Evolutionary conservation across 148 eudicot species (phyloP).

Genomic region (Silene uniflora): DNA sequence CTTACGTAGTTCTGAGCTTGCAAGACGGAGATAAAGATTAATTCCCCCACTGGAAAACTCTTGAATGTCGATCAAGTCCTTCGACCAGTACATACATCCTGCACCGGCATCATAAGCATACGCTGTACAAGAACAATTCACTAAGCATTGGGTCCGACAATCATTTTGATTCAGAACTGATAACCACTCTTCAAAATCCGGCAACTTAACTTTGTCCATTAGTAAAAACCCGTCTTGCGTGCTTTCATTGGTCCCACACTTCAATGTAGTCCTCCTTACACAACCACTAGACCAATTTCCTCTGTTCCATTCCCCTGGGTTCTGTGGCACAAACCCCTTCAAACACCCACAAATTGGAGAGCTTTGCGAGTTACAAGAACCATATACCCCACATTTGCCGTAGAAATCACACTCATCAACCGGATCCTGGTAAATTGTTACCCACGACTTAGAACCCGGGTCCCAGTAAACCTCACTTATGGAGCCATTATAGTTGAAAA

Average conservation of each 20-base stretch:
- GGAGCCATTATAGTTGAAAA: constrained; percentile 22
- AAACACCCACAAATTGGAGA: constrained; percentile 50
- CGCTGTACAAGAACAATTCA: constrained; percentile 8
- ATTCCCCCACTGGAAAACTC: constrained; percentile 3
- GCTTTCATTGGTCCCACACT: constrained; percentile 26
- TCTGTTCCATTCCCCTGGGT: constrained; percentile 35
- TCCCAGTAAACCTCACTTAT: constrained; percentile 17
- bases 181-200: constrained; percentile 21
- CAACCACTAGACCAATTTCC: constrained; percentile 56
- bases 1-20: constrained; percentile 12
- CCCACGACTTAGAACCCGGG: not conserved
- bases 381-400: constrained; percentile 55
- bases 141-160: constrained; percentile 28
- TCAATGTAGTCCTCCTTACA: constrained; percentile 30
- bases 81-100: constrained; percentile 11
- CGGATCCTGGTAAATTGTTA: constrained; percentile 7
- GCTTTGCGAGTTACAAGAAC: constrained; percentile 37
- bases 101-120: constrained; percentile 14
- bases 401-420: constrained; percentile 38
- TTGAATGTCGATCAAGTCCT: constrained; percentile 7
- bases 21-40: constrained; percentile 8
- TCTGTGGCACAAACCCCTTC: constrained; percentile 44
- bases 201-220: constrained; percentile 31
- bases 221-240: constrained; percentile 34
- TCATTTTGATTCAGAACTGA: constrained; percentile 12